Conservation (phyloP, 1,139 yeast species). For the Blastobotrys indianensis region DNA sequence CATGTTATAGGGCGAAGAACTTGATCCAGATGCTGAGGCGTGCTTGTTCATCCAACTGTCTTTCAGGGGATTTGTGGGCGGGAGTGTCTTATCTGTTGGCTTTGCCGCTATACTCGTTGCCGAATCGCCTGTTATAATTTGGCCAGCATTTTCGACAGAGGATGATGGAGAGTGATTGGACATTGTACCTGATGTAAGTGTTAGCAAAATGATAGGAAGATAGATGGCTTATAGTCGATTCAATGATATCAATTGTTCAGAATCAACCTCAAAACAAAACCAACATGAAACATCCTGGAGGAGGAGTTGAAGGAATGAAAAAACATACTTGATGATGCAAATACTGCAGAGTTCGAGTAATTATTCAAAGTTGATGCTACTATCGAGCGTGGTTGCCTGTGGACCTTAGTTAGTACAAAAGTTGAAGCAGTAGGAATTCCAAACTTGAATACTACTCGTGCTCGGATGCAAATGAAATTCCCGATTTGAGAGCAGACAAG, state of each 20-base stretch:
- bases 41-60: constrained; percentile 25
- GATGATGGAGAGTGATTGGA: constrained; percentile 11
- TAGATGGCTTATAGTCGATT: no score
- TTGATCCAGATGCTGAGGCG: constrained; percentile 10
- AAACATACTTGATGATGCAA: background rate
- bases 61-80: background rate
- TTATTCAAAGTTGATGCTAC: background rate
- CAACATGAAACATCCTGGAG: background rate
- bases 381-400: no score
- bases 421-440: no score
- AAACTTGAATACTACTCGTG: no score
- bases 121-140: background rate
- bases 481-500: no score
- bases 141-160: constrained; percentile 1
- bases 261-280: no score
- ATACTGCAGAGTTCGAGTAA: background rate
- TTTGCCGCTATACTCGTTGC: background rate
- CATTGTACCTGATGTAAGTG: constrained; percentile 1
- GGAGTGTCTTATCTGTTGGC: background rate
- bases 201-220: background rate
- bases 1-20: constrained; percentile 1
- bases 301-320: background rate
- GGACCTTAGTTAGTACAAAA: no score
- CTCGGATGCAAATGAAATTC: no score
- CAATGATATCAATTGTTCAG: no score